A percentile compares a stretch with the other conserved stretches of the same genome.
phyloP scores from a whole-genome alignment of 306 rosid genomes.

The Fragaria nilgerrensis region DNA sequence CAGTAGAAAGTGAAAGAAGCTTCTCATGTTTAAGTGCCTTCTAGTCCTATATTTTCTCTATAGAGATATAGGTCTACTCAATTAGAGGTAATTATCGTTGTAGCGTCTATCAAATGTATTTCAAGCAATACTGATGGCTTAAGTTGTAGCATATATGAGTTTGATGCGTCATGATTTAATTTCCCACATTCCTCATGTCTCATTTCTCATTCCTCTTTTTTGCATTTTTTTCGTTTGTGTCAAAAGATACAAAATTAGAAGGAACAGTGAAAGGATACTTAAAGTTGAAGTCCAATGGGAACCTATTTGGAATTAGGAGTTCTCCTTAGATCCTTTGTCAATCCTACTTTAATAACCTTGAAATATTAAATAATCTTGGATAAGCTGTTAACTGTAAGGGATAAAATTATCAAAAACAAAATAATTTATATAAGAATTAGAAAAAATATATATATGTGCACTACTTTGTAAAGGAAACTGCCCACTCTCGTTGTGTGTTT shows the following conservation, averaged over 20 bases:
- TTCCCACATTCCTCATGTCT: neutral
- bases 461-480: too few species aligned
- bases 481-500: too few species aligned
- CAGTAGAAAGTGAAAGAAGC: constrained; percentile 1
- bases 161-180: neutral
- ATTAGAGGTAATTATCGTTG: neutral
- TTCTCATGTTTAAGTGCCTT: neutral
- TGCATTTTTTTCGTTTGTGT: neutral
- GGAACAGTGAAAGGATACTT: neutral
- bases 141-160: neutral
- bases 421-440: too few species aligned
- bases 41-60: neutral
- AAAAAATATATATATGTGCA: too few species aligned
- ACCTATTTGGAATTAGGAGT: too few species aligned
- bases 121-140: neutral
- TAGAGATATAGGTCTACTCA: neutral
- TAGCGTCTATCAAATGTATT: neutral
- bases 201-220: too few species aligned
- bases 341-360: too few species aligned
- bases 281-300: neutral
- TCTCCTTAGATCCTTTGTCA: too few species aligned
- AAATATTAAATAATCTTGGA: too few species aligned
- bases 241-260: neutral
- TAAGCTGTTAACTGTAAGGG: too few species aligned
- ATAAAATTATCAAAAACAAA: too few species aligned